Percentiles rank a stretch among this genome's conserved stretches.
phyloP scores from a whole-genome alignment of 1,284 basidiomycete genomes.

The Malassezia globosa region DNA sequence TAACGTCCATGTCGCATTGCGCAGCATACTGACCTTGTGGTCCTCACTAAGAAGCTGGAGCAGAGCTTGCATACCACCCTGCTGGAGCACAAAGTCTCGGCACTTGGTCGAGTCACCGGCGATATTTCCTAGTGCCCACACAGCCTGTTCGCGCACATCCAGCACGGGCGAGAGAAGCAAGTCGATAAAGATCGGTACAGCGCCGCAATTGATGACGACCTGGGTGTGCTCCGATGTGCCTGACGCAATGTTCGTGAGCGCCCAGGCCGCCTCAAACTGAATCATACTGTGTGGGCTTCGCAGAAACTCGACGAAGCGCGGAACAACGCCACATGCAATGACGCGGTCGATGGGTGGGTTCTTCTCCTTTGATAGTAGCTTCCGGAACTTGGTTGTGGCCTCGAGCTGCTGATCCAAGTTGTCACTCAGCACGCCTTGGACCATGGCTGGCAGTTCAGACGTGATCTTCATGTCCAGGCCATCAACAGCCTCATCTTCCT shows the following conservation, averaged over 20 bases:
- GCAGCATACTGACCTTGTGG: constrained; percentile 46
- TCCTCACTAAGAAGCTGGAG: constrained; percentile 44
- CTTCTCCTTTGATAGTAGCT: constrained; percentile 91
- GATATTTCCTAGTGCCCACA: constrained; percentile 47
- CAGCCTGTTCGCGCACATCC: constrained; percentile 47
- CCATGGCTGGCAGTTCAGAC: constrained; percentile 66
- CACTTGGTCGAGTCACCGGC: constrained; percentile 46
- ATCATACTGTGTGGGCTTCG: constrained; percentile 81
- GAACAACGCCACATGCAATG: constrained; percentile 92
- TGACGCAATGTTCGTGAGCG: constrained; percentile 97
- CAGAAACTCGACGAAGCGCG: constrained; percentile 92
- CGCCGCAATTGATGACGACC: constrained; percentile 85
- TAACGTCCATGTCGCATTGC: constrained; percentile 47
- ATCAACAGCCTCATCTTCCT: constrained; percentile 30
- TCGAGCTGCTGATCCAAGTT: constrained; percentile 83
- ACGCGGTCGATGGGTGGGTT: constrained; percentile 99
- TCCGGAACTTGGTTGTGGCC: constrained; percentile 89
- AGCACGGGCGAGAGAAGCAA: constrained; percentile 43
- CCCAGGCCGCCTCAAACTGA: constrained; percentile 98
- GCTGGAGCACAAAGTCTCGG: constrained; percentile 41
- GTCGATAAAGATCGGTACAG: constrained; percentile 89
- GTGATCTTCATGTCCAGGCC: constrained; percentile 55
- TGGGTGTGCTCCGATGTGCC: constrained; percentile 97
- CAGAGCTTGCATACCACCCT: constrained; percentile 40
- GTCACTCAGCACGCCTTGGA: constrained; percentile 81